These are phyloP conservation scores for Trichoderma sp. DNA, from an alignment of 2,329 filamentous ascomycete species.

Conservation along the genomic window DNA sequence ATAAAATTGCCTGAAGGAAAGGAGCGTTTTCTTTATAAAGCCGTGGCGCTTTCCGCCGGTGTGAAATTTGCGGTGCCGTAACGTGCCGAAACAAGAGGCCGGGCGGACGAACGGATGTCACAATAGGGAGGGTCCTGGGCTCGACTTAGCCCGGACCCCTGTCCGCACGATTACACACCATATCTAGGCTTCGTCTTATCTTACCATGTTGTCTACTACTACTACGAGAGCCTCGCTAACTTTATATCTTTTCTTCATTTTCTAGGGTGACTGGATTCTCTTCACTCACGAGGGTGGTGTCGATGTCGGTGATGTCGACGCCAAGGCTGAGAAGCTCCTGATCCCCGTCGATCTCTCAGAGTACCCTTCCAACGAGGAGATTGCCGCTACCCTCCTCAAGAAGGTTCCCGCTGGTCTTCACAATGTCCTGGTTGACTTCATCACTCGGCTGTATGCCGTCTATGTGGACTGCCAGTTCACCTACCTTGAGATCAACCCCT, in stretches of 20 bases:
- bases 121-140: slow-evolving; percentile 31
- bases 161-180: slow-evolving; percentile 14
- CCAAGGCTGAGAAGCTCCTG: slow-evolving; percentile 97
- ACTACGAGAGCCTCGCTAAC: slow-evolving; percentile 24
- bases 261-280: slow-evolving; percentile 96
- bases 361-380: slow-evolving; percentile 94
- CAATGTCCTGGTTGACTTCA: slow-evolving; percentile 99
- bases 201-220: not conserved
- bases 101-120: slow-evolving; percentile 41
- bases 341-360: slow-evolving; percentile 92
- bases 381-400: slow-evolving; percentile 79
- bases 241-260: not conserved
- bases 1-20: slow-evolving; percentile 2
- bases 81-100: slow-evolving; percentile 24
- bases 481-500: slow-evolving; percentile 99
- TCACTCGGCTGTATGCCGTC: slow-evolving; percentile 95
- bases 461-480: slow-evolving; percentile 99
- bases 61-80: slow-evolving; percentile 24
- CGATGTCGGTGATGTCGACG: slow-evolving; percentile 98
- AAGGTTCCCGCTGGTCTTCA: slow-evolving; percentile 94
- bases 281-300: slow-evolving; percentile 99
- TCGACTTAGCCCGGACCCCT: slow-evolving; percentile 15
- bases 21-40: slow-evolving; percentile 21
- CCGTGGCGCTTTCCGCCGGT: slow-evolving; percentile 8
- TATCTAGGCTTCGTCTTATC: not conserved